These are phyloP conservation scores for Rhipidocladum racemiflorum DNA, from an alignment of 176 grass and related monocot genomes.

Conservation along the genomic window DNA sequence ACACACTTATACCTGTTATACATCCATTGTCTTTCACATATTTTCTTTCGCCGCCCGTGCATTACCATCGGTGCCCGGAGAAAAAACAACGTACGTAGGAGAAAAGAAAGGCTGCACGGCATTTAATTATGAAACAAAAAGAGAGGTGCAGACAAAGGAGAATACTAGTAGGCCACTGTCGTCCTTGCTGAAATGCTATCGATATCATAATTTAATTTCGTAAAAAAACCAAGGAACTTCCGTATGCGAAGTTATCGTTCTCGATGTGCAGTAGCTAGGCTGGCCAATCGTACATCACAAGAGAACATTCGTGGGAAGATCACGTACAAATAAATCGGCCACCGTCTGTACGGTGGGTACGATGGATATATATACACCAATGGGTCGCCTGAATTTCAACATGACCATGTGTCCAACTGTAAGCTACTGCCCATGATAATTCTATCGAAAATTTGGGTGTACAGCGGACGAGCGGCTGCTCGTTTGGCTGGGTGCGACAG, in stretches of 20 bases:
- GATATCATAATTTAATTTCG: background rate
- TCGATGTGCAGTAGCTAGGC: background rate
- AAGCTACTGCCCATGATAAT: background rate
- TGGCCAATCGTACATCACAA: background rate
- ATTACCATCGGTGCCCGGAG: background rate
- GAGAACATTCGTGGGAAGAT: background rate
- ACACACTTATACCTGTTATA: background rate
- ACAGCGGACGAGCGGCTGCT: too few relatives aligned
- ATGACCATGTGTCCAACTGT: background rate
- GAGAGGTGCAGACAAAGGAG: background rate
- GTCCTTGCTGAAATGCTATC: background rate
- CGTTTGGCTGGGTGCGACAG: too few relatives aligned
- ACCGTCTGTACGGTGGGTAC: background rate
- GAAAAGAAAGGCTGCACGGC: background rate
- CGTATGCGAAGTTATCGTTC: background rate
- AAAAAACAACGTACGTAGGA: background rate
- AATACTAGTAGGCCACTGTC: background rate
- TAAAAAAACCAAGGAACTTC: background rate
- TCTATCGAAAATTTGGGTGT: background rate
- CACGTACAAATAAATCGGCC: background rate
- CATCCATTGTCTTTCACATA: background rate
- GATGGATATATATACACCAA: background rate
- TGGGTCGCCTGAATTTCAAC: background rate
- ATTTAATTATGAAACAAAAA: background rate
- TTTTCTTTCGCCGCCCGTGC: conserved; percentile 7